Percentiles rank a stretch among this genome's conserved stretches.
These are phyloP conservation scores for Yamadazyma dendronema DNA, from an alignment of 1,139 yeast species.

Conservation along the genomic window DNA sequence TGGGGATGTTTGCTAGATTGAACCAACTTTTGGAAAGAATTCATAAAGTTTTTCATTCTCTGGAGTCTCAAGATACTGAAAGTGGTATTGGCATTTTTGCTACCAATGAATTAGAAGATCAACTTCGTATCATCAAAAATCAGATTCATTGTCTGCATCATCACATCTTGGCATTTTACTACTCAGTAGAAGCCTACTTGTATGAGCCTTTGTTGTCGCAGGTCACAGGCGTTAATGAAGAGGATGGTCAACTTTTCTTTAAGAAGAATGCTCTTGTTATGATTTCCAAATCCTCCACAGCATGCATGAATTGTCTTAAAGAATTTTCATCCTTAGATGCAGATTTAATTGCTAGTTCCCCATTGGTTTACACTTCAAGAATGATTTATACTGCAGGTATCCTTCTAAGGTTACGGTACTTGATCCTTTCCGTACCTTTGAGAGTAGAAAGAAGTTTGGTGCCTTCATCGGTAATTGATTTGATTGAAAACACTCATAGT, in stretches of 20 bases:
- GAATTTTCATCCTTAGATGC: conserved; percentile 45
- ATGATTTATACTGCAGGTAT: conserved; percentile 68
- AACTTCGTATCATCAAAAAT: conserved; percentile 35
- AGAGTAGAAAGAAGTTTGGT: conserved; percentile 48
- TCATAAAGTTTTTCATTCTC: conserved; percentile 46
- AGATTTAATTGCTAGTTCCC: conserved; percentile 52
- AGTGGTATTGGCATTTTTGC: conserved; percentile 20
- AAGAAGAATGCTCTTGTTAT: conserved; percentile 32
- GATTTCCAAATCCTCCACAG: conserved; percentile 50
- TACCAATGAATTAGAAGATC: conserved; percentile 41
- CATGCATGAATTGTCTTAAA: conserved; percentile 53
- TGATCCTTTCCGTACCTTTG: conserved; percentile 54
- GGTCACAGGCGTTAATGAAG: conserved; percentile 21
- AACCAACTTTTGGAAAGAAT: conserved; percentile 63
- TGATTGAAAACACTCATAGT: conserved; percentile 44
- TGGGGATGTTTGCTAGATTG: conserved; percentile 62
- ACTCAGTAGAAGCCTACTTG: conserved; percentile 70
- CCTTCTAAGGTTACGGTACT: conserved; percentile 56
- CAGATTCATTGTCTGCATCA: conserved; percentile 40
- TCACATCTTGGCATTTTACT: conserved; percentile 49
- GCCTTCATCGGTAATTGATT: conserved; percentile 46
- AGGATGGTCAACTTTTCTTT: conserved; percentile 16
- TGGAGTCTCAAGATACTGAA: conserved; percentile 18
- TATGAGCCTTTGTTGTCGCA: conserved; percentile 58
- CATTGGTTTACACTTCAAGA: conserved; percentile 62